Percentiles rank a stretch among this genome's conserved stretches.
Conservation (phyloP, 805 yeast species). For the Candida pseudoglaebosa region DNA sequence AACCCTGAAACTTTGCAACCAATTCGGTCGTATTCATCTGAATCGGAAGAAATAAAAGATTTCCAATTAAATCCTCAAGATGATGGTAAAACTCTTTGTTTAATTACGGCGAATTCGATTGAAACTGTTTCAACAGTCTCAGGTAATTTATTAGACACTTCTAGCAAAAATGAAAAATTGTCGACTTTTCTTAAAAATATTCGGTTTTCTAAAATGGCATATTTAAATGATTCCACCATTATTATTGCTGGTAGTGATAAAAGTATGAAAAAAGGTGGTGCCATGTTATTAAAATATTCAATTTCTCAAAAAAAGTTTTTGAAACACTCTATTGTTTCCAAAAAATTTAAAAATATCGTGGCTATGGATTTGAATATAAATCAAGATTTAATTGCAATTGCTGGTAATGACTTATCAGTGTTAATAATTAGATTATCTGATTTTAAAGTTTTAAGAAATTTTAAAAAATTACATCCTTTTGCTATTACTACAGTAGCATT, state of each 20-base stretch:
- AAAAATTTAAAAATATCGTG: conserved; percentile 52
- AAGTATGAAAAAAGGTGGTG: conserved; percentile 36
- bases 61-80: conserved; percentile 55
- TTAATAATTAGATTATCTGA: conserved; percentile 49
- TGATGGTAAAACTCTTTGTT: conserved; percentile 61
- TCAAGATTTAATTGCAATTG: conserved; percentile 47
- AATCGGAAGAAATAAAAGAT: conserved; percentile 53
- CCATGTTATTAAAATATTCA: conserved; percentile 43
- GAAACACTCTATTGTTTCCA: conserved; percentile 40
- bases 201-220: conserved; percentile 42
- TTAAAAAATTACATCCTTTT: conserved; percentile 66
- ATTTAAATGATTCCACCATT: conserved; percentile 29
- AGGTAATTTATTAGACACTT: conserved; percentile 32
- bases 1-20: conserved; percentile 53
- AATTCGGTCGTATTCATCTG: conserved; percentile 50
- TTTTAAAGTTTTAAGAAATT: conserved; percentile 47
- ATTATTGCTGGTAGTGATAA: conserved; percentile 30
- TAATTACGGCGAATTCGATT: conserved; percentile 52
- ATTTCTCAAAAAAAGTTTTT: conserved; percentile 38
- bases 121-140: conserved; percentile 49
- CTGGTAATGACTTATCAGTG: conserved; percentile 66
- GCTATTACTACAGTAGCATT: conserved; percentile 73
- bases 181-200: conserved; percentile 20
- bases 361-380: conserved; percentile 44
- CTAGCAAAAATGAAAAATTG: conserved; percentile 17